phyloP scores from a whole-genome alignment of 495 filamentous ascomycete species.

The Trichoderma asperelloides region DNA sequence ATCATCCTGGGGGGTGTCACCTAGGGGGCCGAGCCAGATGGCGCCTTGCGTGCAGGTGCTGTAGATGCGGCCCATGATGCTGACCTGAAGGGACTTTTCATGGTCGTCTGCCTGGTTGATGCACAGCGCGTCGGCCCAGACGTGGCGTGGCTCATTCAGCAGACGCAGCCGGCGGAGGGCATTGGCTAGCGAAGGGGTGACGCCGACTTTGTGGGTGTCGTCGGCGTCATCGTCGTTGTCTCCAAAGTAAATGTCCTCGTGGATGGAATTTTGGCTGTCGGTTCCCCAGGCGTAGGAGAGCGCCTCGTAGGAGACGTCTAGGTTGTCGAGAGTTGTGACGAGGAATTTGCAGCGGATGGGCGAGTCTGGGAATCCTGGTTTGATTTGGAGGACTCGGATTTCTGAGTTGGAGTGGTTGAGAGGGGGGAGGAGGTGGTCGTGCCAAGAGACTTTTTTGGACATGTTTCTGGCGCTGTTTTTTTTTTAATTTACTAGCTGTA shows the following conservation, averaged over 20 bases:
- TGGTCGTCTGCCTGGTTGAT: slow-evolving; percentile 26
- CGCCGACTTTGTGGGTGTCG: slow-evolving; percentile 4
- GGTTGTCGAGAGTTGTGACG: slow-evolving; percentile 3
- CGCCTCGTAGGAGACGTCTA: slow-evolving; percentile 17
- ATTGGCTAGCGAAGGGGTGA: slow-evolving; percentile 16
- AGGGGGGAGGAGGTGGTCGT: neutral
- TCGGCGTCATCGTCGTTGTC: neutral
- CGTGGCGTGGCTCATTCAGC: slow-evolving; percentile 13
- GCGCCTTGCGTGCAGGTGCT: slow-evolving; percentile 16
- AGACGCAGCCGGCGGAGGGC: slow-evolving; percentile 16
- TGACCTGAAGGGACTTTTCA: slow-evolving; percentile 27
- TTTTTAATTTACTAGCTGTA: neutral
- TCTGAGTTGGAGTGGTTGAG: neutral
- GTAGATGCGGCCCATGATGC: slow-evolving; percentile 29
- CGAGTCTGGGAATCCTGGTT: neutral
- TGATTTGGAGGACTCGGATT: neutral
- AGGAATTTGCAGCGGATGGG: neutral
- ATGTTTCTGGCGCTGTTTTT: neutral
- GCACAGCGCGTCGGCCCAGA: slow-evolving; percentile 31
- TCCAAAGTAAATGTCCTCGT: slow-evolving; percentile 11
- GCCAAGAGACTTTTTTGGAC: slow-evolving; percentile 1
- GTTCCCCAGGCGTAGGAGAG: slow-evolving; percentile 30
- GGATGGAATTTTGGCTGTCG: neutral
- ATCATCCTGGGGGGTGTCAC: slow-evolving; percentile 13
- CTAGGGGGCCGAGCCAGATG: slow-evolving; percentile 20